Conservation (phyloP, 1,284 basidiomycete genomes). For the Cryptococcus floricola region DNA sequence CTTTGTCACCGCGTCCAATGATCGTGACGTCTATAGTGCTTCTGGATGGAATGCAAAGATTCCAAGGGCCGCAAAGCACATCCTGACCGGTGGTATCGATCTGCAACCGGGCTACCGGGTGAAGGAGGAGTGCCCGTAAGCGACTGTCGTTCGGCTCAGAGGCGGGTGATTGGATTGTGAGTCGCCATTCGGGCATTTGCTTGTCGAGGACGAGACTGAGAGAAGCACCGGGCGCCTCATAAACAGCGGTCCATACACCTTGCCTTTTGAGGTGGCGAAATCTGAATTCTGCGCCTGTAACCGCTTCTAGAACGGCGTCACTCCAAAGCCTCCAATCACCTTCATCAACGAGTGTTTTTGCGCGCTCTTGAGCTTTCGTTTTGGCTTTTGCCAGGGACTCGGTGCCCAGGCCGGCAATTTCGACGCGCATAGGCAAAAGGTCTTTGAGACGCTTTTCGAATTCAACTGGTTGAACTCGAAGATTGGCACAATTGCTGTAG, state of each 20-base stretch:
- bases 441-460: conserved; percentile 76
- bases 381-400: conserved; percentile 58
- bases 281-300: conserved; percentile 61
- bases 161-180: conserved; percentile 67
- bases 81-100: conserved; percentile 39
- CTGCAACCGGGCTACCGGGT: conserved; percentile 73
- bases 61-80: conserved; percentile 71
- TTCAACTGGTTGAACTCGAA: conserved; percentile 59
- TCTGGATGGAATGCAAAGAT: conserved; percentile 69
- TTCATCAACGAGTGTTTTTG: conserved; percentile 44
- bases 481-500: conserved; percentile 47
- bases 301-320: conserved; percentile 62
- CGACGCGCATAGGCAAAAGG: conserved; percentile 79
- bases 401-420: conserved; percentile 57
- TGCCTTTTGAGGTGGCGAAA: conserved; percentile 85
- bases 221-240: conserved; percentile 65
- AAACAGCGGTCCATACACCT: conserved; percentile 78
- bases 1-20: conserved; percentile 63
- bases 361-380: conserved; percentile 20
- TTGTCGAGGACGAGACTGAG: conserved; percentile 75
- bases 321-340: conserved; percentile 65
- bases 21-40: conserved; percentile 60
- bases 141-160: conserved; percentile 73
- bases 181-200: conserved; percentile 76
- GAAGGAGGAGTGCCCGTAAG: conserved; percentile 67